A percentile compares a stretch with the other conserved stretches of the same genome.
These are phyloP conservation scores for Fusarium miscanthi DNA, from an alignment of 2,329 filamentous ascomycete genomes.

Conservation along the genomic window DNA sequence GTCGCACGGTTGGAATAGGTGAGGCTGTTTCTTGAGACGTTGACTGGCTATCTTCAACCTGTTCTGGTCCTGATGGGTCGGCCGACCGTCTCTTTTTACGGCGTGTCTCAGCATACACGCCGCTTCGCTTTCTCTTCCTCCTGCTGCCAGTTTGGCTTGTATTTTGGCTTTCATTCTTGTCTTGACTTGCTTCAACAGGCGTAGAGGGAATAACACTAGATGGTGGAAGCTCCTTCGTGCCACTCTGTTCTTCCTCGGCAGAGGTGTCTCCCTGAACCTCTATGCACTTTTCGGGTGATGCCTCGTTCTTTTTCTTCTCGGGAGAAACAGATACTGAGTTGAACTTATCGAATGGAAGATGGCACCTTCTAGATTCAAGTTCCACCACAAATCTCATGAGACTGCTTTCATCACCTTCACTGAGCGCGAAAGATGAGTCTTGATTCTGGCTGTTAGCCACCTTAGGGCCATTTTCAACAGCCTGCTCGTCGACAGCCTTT, in stretches of 20 bases:
- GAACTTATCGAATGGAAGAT: conserved; percentile 37
- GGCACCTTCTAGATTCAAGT: conserved; percentile 56
- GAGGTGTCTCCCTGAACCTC: conserved; percentile 37
- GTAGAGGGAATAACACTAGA: conserved; percentile 43
- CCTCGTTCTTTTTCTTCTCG: conserved; percentile 18
- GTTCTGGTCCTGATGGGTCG: conserved; percentile 24
- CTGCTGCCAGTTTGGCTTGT: conserved; percentile 34
- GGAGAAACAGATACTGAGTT: conserved; percentile 29
- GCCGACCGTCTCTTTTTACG: conserved; percentile 47
- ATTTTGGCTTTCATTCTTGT: conserved; percentile 20
- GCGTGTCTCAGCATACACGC: conserved; percentile 35
- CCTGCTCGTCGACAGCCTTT: conserved; percentile 26
- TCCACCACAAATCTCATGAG: conserved; percentile 62
- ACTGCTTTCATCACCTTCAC: conserved; percentile 60
- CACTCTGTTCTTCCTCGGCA: conserved; percentile 28
- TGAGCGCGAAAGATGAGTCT: conserved; percentile 55
- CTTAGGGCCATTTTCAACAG: conserved; percentile 1
- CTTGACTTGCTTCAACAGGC: conserved; percentile 22
- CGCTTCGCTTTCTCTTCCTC: conserved; percentile 48
- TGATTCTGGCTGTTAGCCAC: conserved; percentile 25
- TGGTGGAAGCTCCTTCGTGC: conserved; percentile 11
- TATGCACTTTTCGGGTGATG: conserved; percentile 31
- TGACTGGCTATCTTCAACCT: conserved; percentile 34
- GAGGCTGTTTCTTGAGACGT: conserved; percentile 33
- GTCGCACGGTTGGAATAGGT: conserved; percentile 34